phyloP scores from a whole-genome alignment of 2,329 filamentous ascomycete species.

The Zymoseptoria passerinii region DNA sequence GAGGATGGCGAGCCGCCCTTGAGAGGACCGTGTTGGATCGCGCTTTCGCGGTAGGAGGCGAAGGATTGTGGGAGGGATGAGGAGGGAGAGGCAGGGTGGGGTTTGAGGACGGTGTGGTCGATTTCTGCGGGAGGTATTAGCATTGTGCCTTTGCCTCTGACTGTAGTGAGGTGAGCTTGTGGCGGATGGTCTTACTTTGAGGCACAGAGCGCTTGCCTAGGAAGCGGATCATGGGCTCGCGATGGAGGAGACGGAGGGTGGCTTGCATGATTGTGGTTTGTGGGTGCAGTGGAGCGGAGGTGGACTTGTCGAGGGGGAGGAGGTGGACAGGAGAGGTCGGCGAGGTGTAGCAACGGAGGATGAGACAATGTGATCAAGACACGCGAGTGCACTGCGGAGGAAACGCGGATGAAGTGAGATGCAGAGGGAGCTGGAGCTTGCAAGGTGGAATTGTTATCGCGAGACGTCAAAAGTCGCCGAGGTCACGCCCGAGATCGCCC shows the following conservation, averaged over 20 bases:
- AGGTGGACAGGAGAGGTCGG: too few species aligned
- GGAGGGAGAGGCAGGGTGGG: slow-evolving; percentile 63
- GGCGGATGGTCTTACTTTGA: slow-evolving; percentile 29
- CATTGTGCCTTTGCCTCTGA: not conserved
- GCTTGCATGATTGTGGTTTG: slow-evolving; percentile 33
- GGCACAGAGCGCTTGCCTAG: slow-evolving; percentile 42
- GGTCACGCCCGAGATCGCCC: not conserved
- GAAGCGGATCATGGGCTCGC: slow-evolving; percentile 46
- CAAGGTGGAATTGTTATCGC: not conserved
- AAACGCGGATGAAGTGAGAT: not conserved
- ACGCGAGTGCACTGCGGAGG: not conserved
- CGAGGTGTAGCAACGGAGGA: not conserved
- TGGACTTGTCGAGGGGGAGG: not conserved
- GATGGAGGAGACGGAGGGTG: slow-evolving; percentile 39
- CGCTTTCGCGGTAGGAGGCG: slow-evolving; percentile 68
- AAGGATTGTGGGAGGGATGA: slow-evolving; percentile 60
- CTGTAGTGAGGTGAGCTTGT: not conserved
- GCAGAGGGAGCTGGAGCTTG: not conserved
- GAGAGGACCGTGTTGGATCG: slow-evolving; percentile 69
- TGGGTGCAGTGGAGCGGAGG: not conserved
- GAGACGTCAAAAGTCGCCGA: not conserved
- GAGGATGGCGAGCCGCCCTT: slow-evolving; percentile 19
- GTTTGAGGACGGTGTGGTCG: slow-evolving; percentile 60
- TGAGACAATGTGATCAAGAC: not conserved
- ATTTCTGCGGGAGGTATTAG: slow-evolving; percentile 45